A percentile compares a stretch with the other conserved stretches of the same genome.
Evolutionary conservation across 169 alveolate species (phyloP).

Genomic region (Prorocentrum cordatum): DNA sequence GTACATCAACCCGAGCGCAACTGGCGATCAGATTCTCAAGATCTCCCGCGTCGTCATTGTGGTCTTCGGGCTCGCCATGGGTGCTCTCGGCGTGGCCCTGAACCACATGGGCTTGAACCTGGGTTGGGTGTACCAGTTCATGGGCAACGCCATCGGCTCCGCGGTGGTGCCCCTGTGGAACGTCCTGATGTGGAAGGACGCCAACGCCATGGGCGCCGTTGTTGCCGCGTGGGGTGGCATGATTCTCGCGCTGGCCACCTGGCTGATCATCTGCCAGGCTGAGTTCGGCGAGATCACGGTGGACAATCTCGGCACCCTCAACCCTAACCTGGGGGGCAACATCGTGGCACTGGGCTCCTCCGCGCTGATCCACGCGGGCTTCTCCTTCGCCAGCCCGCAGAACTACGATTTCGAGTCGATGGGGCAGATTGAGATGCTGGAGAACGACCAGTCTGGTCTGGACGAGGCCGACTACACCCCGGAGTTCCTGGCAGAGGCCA

Average conservation of each 20-base stretch:
- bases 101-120: slow-evolving; percentile 29
- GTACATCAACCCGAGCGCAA: slow-evolving; percentile 33
- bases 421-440: slow-evolving; percentile 26
- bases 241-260: not conserved
- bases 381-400: slow-evolving; percentile 15
- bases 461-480: slow-evolving; percentile 1
- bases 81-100: slow-evolving; percentile 30
- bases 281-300: slow-evolving; percentile 31
- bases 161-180: slow-evolving; percentile 44
- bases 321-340: slow-evolving; percentile 29
- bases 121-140: slow-evolving; percentile 41
- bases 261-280: not conserved
- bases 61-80: slow-evolving; percentile 34
- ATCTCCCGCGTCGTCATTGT: slow-evolving; percentile 21
- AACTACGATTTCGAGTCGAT: slow-evolving; percentile 28
- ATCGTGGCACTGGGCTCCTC: not conserved
- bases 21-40: not conserved
- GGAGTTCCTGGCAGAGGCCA: slow-evolving; percentile 30
- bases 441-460: slow-evolving; percentile 11
- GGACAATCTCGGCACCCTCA: slow-evolving; percentile 10
- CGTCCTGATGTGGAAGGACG: slow-evolving; percentile 7
- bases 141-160: slow-evolving; percentile 52
- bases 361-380: slow-evolving; percentile 5
- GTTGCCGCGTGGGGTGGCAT: slow-evolving; percentile 46
- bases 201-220: slow-evolving; percentile 10